phyloP scores from a whole-genome alignment of 495 filamentous ascomycete genomes.

The Aspergillus conjunctus region DNA sequence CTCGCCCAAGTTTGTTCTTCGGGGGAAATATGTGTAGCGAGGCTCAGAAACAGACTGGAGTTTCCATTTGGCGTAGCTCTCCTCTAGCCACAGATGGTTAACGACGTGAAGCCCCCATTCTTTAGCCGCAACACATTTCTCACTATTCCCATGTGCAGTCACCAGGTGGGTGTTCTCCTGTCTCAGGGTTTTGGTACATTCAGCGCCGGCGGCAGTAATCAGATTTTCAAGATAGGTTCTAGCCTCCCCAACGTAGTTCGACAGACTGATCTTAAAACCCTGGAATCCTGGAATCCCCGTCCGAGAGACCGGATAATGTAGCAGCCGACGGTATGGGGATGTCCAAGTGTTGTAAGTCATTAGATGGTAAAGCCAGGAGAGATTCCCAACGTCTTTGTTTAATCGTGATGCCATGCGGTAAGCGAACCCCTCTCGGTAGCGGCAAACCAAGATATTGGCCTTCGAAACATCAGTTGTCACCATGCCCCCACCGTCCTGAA shows the following conservation, averaged over 20 bases:
- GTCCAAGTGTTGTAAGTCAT: slow-evolving; percentile 89
- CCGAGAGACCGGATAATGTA: slow-evolving; percentile 86
- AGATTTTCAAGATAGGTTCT: slow-evolving; percentile 92
- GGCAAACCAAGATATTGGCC: slow-evolving; percentile 82
- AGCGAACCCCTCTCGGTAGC: slow-evolving; percentile 77
- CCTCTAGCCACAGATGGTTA: slow-evolving; percentile 97
- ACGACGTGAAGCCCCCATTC: slow-evolving; percentile 91
- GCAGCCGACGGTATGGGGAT: slow-evolving; percentile 71
- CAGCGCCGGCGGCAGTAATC: slow-evolving; percentile 76
- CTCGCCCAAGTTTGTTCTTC: slow-evolving; percentile 87
- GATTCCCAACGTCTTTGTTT: slow-evolving; percentile 83
- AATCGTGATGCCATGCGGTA: slow-evolving; percentile 74
- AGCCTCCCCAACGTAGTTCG: slow-evolving; percentile 95
- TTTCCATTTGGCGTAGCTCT: slow-evolving; percentile 89
- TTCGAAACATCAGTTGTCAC: slow-evolving; percentile 66
- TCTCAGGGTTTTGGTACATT: slow-evolving; percentile 90
- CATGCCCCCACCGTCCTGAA: slow-evolving; percentile 67
- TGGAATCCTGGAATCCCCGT: slow-evolving; percentile 78
- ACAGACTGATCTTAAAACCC: slow-evolving; percentile 76
- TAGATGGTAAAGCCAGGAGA: slow-evolving; percentile 90
- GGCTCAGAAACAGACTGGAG: slow-evolving; percentile 64
- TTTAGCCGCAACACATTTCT: slow-evolving; percentile 86
- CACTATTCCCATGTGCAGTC: slow-evolving; percentile 81
- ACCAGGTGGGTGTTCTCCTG: slow-evolving; percentile 94
- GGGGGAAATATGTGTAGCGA: slow-evolving; percentile 81